Base-by-base conservation (phyloP, 495 filamentous ascomycete genomes). In the Penicillium diatomitis region DNA sequence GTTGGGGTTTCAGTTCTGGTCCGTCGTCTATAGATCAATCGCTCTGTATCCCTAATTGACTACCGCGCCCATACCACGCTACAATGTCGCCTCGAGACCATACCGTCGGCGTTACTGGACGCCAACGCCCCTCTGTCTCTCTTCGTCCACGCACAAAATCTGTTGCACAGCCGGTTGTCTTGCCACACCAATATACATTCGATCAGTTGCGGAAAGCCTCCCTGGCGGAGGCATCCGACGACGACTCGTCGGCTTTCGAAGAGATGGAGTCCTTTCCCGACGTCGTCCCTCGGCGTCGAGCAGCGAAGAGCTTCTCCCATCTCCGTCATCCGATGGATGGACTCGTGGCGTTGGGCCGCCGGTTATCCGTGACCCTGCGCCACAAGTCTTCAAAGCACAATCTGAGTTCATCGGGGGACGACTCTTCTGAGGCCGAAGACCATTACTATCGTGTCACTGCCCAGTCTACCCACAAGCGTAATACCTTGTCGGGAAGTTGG, bases 301-400 rank as follows among this genome's bases (percentile, higher is more conserved):
- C 54, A 29, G 60, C 70, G 35, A 73, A 70, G 48, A 74, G 71
- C 56, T 76, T 75, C 54, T 76, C 73, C 9, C 69, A 56, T 27
- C 48, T 75, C 32, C 67, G 67, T 39, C 69, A 74, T 44, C 66
- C 69, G 4, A 65, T 75, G 44, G 70, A 72, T 47, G 71, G 71
- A 1, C 49, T 75, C 40, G 69, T 67, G 32, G 70, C 70, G 6
- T 57, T 75, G 8, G 69, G 69, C 33, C 72, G 70, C 42, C 69
- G 72, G 4, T 42, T 74, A 41, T 75, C 72, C 2, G 66, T 75
- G 30, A 70, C 65, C 10, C 46, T 75, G 33, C 69, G 72, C 32
- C 59, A 53, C 51, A 73, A 72, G 54, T 62, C 65, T n/a, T 66
- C 69, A 2, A 65, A 64, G 41, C 60, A 70, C n/a, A 60, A 59